These are phyloP conservation scores for Xylariaceae sp. DNA, from an alignment of 2,329 filamentous ascomycete genomes.

Conservation along the genomic window DNA sequence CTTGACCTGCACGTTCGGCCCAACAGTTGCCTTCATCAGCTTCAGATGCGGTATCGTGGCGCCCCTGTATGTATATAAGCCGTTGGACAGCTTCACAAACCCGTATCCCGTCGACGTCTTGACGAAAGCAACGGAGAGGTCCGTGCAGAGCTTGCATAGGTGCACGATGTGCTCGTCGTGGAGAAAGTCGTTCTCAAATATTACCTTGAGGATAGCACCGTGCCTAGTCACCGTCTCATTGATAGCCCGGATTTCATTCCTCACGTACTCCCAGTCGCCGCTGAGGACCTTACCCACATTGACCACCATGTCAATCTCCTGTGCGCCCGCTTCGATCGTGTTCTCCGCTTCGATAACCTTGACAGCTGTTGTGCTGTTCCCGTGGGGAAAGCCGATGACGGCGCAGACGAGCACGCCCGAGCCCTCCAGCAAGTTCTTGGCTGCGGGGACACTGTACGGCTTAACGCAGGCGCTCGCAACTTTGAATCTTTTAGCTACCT, in stretches of 20 bases:
- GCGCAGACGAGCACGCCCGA: slow-evolving; percentile 55
- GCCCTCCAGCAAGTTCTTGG: slow-evolving; percentile 49
- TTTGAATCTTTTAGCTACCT: slow-evolving; percentile 48
- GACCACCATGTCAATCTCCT: slow-evolving; percentile 64
- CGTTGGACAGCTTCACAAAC: slow-evolving; percentile 57
- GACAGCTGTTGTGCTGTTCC: slow-evolving; percentile 55
- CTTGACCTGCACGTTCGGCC: slow-evolving; percentile 55
- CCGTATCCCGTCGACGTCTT: slow-evolving; percentile 66
- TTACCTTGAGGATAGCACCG: slow-evolving; percentile 58
- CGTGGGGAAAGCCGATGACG: slow-evolving; percentile 64
- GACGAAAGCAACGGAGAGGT: slow-evolving; percentile 55
- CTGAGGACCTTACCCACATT: slow-evolving; percentile 62
- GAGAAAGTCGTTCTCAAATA: slow-evolving; percentile 65
- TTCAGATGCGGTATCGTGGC: slow-evolving; percentile 55
- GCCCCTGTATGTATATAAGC: slow-evolving; percentile 56
- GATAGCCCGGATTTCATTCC: slow-evolving; percentile 52
- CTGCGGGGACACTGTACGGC: slow-evolving; percentile 56
- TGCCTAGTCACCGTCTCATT: slow-evolving; percentile 50
- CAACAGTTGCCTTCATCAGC: slow-evolving; percentile 54
- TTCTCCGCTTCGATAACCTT: slow-evolving; percentile 57
- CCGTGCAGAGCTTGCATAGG: slow-evolving; percentile 58
- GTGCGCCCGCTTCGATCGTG: slow-evolving; percentile 51
- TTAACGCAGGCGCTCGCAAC: slow-evolving; percentile 63
- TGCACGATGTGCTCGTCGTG: slow-evolving; percentile 50
- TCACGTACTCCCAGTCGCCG: slow-evolving; percentile 60